Conservation (phyloP, 108 stramenopile genomes). For the Epithemia pelagica region DNA sequence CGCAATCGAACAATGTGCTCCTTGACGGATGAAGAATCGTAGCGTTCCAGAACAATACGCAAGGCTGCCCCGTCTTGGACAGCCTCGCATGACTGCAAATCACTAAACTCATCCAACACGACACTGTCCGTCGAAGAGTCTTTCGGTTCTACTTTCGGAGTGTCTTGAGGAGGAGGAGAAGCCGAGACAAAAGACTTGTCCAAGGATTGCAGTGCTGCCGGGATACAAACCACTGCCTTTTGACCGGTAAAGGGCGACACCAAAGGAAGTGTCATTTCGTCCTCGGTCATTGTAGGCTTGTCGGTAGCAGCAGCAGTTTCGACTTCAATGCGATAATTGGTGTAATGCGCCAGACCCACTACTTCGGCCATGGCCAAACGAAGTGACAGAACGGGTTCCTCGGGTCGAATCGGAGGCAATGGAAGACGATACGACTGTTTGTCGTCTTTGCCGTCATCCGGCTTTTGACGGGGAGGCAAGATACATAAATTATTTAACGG, state of each 20-base stretch:
- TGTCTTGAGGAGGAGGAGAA: constrained; percentile 2
- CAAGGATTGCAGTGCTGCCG: constrained; percentile 40
- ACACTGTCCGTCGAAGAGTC: too few species aligned
- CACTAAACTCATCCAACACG: constrained; percentile 70
- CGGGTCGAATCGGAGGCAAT: constrained; percentile 71
- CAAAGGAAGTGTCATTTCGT: constrained; percentile 9
- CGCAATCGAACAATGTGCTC: constrained; percentile 63
- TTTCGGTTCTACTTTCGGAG: constrained; percentile 13
- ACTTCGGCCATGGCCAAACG: constrained; percentile 65
- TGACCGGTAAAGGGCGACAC: constrained; percentile 51
- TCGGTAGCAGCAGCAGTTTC: constrained; percentile 17
- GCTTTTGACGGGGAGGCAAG: constrained; percentile 64
- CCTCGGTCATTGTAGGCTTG: not conserved
- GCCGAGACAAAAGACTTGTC: too few species aligned
- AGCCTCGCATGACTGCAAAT: constrained; percentile 42
- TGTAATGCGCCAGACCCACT: constrained; percentile 63
- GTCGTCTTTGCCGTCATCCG: not conserved
- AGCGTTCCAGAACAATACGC: constrained; percentile 71
- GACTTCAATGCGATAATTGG: constrained; percentile 65
- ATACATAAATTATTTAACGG: constrained; percentile 49
- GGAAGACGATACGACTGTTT: constrained; percentile 30
- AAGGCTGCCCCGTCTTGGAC: constrained; percentile 43
- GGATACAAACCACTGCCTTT: constrained; percentile 53
- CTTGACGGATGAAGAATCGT: constrained; percentile 50
- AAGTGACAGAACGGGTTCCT: constrained; percentile 68